Evolutionary conservation across 2,329 filamentous ascomycete species (phyloP), one percentile per base, ranked within the genome.

Genomic region (Nemania sp.): DNA sequence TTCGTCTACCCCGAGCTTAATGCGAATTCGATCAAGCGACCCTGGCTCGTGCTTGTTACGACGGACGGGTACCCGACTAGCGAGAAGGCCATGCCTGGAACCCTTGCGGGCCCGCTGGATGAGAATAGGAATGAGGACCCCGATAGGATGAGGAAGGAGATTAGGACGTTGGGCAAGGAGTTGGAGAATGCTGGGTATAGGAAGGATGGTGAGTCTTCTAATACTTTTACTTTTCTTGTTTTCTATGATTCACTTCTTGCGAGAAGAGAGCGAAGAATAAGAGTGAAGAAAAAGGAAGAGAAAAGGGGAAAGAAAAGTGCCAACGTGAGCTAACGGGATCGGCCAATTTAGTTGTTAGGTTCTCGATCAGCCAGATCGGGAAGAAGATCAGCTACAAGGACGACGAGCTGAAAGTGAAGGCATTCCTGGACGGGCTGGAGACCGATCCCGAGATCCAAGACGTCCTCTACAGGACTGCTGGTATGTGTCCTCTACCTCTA

Each of bases 31-130:
- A 31, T 57, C 30, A 57, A 60, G 42, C 51, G 51, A 11, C 54
- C 57, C 1, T 55, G 43, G 36, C 22, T 60, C 3, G 23, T 60
- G 5, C 15, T 60, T 14, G 41, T 49, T 20, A 57, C 43, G 2
- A 60, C 57, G 2, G 57, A 60, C 17, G 57, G 57, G 4, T 57
- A 54, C 11, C 54, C 57, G 2, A 55, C 48, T 2, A 22, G n/a
- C 15, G 57, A 54, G 36, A 34, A 39, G 19, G 51, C 44, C 20
- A 49, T 49, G 44, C 11, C 37, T 5, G 51, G 51, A n/a, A n/a
- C 15, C 3, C 15, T 20, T 8, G 12, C 43, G 1, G 50, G 43
- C 6, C 20, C 15, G 9, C 26, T 28, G 12, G 51, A 54, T 28
- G 51, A 54, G 51, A 49, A 54, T 17, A 30, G n/a, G n/a, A 54